Evolutionary conservation across 805 yeast genomes (phyloP).

Genomic region (Kodamaea laetipori): DNA sequence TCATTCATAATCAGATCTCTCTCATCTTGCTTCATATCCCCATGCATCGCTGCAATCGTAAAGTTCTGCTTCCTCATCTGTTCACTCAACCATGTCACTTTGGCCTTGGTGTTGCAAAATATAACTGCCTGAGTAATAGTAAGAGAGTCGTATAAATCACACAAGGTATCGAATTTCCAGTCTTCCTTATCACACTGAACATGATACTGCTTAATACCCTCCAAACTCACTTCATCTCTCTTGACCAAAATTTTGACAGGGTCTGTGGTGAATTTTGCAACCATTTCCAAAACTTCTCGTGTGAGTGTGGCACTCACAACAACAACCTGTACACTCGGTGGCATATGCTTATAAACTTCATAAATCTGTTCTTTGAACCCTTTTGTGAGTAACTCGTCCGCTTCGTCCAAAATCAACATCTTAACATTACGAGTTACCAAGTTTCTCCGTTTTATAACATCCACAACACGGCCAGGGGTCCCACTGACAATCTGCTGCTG

Average conservation of each 20-base stretch:
- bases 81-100: conserved; percentile 87
- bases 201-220: conserved; percentile 92
- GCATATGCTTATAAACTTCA: conserved; percentile 83
- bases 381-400: conserved; percentile 89
- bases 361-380: conserved; percentile 96
- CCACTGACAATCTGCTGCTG: conserved; percentile 96
- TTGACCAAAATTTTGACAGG: conserved; percentile 94
- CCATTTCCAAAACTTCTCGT: conserved; percentile 85
- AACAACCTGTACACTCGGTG: conserved; percentile 87
- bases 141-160: conserved; percentile 92
- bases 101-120: conserved; percentile 91
- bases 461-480: conserved; percentile 97
- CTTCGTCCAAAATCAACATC: conserved; percentile 96
- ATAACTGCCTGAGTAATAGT: conserved; percentile 97
- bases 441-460: conserved; percentile 89
- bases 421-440: conserved; percentile 81
- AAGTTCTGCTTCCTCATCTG: conserved; percentile 79
- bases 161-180: conserved; percentile 91
- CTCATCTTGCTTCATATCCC: conserved; percentile 94
- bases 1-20: conserved; percentile 94
- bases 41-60: conserved; percentile 95
- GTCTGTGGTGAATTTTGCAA: conserved; percentile 87
- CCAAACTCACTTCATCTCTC: conserved; percentile 89
- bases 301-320: conserved; percentile 95
- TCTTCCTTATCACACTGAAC: conserved; percentile 90